These are phyloP conservation scores for Triangularia setosa DNA, from an alignment of 2,329 filamentous ascomycete genomes.

Conservation along the genomic window DNA sequence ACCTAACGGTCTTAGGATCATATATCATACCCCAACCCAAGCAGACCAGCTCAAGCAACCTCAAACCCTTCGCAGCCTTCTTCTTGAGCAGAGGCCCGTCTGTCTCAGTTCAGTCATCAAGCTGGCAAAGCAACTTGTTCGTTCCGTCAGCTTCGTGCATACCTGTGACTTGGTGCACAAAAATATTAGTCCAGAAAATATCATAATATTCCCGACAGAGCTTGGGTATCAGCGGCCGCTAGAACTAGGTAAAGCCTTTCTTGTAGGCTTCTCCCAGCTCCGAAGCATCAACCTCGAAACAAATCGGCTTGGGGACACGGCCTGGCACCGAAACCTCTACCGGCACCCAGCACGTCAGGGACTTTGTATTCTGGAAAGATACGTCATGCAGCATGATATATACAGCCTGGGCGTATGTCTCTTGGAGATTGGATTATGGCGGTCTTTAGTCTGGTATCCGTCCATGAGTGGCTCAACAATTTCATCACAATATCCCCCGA, in stretches of 20 bases:
- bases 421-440: constrained; percentile 19
- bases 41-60: neutral
- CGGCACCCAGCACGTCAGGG: constrained; percentile 15
- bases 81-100: neutral
- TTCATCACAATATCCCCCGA: neutral
- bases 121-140: constrained; percentile 11
- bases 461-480: neutral
- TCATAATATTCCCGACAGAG: constrained; percentile 6
- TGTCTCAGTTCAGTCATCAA: neutral
- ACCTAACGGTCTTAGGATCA: neutral
- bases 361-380: neutral
- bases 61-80: constrained; percentile 2
- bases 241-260: neutral
- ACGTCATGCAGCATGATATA: constrained; percentile 21
- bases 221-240: neutral
- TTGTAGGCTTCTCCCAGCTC: constrained; percentile 12
- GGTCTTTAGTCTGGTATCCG: constrained; percentile 10
- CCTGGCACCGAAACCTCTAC: constrained; percentile 14
- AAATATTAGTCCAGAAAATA: constrained; percentile 21
- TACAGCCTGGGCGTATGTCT: constrained; percentile 20
- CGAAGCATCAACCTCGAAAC: constrained; percentile 4
- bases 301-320: neutral
- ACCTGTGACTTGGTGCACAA: constrained; percentile 22
- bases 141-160: constrained; percentile 16
- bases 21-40: neutral